Percentiles rank a stretch among this genome's conserved stretches.
Evolutionary conservation across 208 protist genomes (phyloP).

Genomic region (Acanthamoeba lugdunensis): DNA sequence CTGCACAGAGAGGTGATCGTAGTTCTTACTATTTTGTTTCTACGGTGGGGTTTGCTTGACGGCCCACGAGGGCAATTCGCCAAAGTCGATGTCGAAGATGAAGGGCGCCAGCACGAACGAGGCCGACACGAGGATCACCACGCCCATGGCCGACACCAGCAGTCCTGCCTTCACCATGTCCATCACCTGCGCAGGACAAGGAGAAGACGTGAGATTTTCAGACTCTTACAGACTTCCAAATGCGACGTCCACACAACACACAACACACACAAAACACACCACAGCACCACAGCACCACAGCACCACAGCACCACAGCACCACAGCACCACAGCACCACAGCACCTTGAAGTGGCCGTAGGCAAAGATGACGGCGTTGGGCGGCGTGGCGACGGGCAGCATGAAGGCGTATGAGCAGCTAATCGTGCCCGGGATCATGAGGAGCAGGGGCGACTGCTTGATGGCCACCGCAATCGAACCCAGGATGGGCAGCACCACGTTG

Average conservation of each 20-base stretch:
- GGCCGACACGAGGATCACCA: constrained; percentile 33
- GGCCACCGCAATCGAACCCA: constrained; percentile 65
- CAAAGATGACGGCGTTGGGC: constrained; percentile 69
- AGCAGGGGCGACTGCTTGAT: constrained; percentile 47
- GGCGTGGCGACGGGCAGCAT: constrained; percentile 72
- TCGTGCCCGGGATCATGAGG: constrained; percentile 67
- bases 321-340: too few species aligned
- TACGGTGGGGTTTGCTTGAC: background rate
- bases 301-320: too few species aligned
- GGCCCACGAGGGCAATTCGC: constrained; percentile 23
- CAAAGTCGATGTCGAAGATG: constrained; percentile 65
- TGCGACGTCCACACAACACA: too few species aligned
- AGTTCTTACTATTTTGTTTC: too few species aligned
- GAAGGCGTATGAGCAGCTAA: constrained; percentile 68
- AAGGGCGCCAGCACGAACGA: constrained; percentile 18
- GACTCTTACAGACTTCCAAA: background rate
- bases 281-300: too few species aligned
- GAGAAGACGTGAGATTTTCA: too few species aligned
- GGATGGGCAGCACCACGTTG: constrained; percentile 58
- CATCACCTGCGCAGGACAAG: background rate
- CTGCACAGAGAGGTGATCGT: too few species aligned
- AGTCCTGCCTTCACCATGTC: constrained; percentile 62
- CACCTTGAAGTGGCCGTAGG: constrained; percentile 22
- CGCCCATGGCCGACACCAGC: constrained; percentile 18
- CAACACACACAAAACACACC: too few species aligned